Evolutionary conservation across 1,139 yeast species (phyloP), one percentile per base, ranked within the genome.

Genomic region (Pichia norvegensis): DNA sequence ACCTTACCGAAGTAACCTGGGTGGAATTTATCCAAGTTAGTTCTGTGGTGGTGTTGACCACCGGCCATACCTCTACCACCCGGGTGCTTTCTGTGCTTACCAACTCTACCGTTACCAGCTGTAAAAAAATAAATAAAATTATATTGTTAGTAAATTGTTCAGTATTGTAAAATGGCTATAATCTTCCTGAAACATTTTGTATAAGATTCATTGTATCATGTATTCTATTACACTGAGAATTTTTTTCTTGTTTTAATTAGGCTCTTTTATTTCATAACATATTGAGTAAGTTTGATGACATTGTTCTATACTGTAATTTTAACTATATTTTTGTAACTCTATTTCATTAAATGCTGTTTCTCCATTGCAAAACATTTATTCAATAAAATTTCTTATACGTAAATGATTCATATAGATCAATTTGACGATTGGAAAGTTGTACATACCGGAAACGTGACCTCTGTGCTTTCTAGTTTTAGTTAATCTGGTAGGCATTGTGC

Each of bases 51-150:
- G 76, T 87, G 97, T 78, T 81, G 95, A 86, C 99, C 99, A 90
- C 99, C 99, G 74, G 99, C 99, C 94, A 79, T 92, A 92, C 99
- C 99, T 80, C 98, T 92, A 81, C 99, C 99, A 92, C 98, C 98
- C 66, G 98, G 97, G 69, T 85, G 92, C 95, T 94, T 94, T 88
- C 98, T 88, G 95, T 94, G 98, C 85, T 94, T 92, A 78, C 99
- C 99, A 77, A 94, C 77, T 82, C 99, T 94, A 85, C 99, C 99
- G 78, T 90, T 85, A 86, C 99, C 99, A 95, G 97, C 97, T 55
- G 41, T 51, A 52, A 42, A 17, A 47, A 17, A 44, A 50, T 19
- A 19, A 29, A 40, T 35, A 25, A 4, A 27, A 17, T 14, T 16
- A 29, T 8, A 27, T 36, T 47, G 51, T 45, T 46, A 46, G 54